Conservation (phyloP, 306 rosid genomes). For the Fagus crenata region DNA sequence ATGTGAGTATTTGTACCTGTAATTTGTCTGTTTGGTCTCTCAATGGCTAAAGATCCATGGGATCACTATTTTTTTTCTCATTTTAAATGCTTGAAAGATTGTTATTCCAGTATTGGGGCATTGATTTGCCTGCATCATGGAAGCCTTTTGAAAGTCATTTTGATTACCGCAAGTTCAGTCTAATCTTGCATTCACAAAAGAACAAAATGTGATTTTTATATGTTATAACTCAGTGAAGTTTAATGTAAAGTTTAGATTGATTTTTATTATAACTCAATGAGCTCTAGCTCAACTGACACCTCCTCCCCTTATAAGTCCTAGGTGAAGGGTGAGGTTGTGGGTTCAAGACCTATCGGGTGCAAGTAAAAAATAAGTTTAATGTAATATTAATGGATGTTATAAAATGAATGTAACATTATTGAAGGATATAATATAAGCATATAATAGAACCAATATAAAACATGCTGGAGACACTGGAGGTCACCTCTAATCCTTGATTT, state of each 20-base stretch:
- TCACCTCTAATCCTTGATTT: not conserved
- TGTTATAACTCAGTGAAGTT: not conserved
- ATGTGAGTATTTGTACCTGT: slow-evolving; percentile 57
- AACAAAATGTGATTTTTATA: not conserved
- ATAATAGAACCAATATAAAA: not conserved
- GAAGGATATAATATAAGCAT: too few species aligned
- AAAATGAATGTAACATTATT: not conserved
- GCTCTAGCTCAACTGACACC: too few species aligned
- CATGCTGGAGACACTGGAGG: not conserved
- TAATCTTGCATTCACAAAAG: not conserved
- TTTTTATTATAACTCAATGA: too few species aligned
- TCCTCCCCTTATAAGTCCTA: too few species aligned
- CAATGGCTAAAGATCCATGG: not conserved
- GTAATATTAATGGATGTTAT: not conserved
- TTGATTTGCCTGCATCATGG: not conserved
- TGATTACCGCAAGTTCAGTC: not conserved
- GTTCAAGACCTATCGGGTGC: too few species aligned
- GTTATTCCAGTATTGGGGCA: not conserved
- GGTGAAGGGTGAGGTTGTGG: too few species aligned
- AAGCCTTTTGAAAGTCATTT: not conserved
- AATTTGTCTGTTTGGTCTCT: not conserved
- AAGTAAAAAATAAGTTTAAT: not conserved
- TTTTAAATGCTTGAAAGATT: not conserved
- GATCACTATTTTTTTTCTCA: not conserved
- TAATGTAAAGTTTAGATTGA: not conserved